A percentile compares a stretch with the other conserved stretches of the same genome.
Evolutionary conservation across 73 alveolate genomes (phyloP).

Genomic region (Blepharisma japonicum): DNA sequence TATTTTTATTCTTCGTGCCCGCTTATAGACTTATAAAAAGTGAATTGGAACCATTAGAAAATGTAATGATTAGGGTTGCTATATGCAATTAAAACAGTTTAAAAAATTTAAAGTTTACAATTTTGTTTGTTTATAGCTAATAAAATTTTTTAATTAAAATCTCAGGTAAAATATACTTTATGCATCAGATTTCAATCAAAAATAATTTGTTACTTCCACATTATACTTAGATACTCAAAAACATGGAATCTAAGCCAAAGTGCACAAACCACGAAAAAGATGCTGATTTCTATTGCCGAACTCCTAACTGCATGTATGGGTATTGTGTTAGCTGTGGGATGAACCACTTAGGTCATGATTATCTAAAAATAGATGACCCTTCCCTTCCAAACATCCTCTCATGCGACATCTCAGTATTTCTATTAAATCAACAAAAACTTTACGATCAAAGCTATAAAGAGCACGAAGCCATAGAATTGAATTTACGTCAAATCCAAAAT

Average conservation of each 20-base stretch:
- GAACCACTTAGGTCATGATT: neutral
- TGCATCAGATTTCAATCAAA: too few species aligned
- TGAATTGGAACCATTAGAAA: too few species aligned
- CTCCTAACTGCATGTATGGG: slow-evolving; percentile 12
- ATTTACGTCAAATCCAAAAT: neutral
- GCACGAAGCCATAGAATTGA: neutral
- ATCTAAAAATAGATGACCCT: neutral
- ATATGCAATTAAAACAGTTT: too few species aligned
- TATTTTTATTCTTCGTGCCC: too few species aligned
- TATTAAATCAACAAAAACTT: neutral
- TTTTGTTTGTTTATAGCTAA: too few species aligned
- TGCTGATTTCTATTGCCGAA: neutral
- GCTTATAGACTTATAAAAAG: too few species aligned
- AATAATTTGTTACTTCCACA: too few species aligned
- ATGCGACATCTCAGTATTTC: neutral
- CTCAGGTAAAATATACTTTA: too few species aligned
- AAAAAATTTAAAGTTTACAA: too few species aligned
- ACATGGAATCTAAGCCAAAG: neutral
- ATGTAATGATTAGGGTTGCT: too few species aligned
- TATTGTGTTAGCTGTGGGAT: neutral
- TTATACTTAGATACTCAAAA: neutral
- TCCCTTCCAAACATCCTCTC: neutral
- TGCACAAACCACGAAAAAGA: neutral
- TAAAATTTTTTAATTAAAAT: too few species aligned
- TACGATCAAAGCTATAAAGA: neutral